Evolutionary conservation across 2,329 filamentous ascomycete genomes (phyloP).

Genomic region (Diaporthe vexans): DNA sequence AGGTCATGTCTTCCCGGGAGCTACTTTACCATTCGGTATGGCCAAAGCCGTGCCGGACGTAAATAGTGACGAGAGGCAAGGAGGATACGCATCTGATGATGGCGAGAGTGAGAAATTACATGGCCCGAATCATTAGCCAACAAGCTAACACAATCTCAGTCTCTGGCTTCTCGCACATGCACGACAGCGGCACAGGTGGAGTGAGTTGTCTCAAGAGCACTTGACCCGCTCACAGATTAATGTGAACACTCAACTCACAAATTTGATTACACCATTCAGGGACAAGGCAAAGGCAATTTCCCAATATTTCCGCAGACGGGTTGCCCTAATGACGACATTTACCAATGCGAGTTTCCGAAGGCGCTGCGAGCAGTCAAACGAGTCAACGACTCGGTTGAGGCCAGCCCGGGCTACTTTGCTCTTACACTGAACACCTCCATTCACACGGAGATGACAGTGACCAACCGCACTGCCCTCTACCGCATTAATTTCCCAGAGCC

Average conservation of each 20-base stretch:
- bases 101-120: constrained; percentile 43
- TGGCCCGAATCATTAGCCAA: not conserved
- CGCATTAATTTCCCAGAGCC: constrained; percentile 60
- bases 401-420: constrained; percentile 66
- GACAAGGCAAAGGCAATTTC: constrained; percentile 52
- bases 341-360: constrained; percentile 63
- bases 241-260: not conserved
- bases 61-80: constrained; percentile 45
- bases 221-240: not conserved
- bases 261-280: constrained; percentile 11
- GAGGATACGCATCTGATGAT: constrained; percentile 48
- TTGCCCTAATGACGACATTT: constrained; percentile 51
- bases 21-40: constrained; percentile 49
- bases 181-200: constrained; percentile 50
- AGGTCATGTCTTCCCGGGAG: constrained; percentile 50
- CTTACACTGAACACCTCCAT: constrained; percentile 63
- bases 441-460: constrained; percentile 64
- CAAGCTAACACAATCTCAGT: constrained; percentile 40
- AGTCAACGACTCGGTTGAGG: constrained; percentile 59
- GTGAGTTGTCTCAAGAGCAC: constrained; percentile 47
- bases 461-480: constrained; percentile 66
- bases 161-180: constrained; percentile 51
- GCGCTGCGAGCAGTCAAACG: constrained; percentile 56
- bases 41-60: constrained; percentile 50
- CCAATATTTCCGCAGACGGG: constrained; percentile 54